Percentiles rank a stretch among this genome's conserved stretches.
These are phyloP conservation scores for Vigna mungo DNA, from an alignment of 306 rosid genomes.

Conservation along the genomic window DNA sequence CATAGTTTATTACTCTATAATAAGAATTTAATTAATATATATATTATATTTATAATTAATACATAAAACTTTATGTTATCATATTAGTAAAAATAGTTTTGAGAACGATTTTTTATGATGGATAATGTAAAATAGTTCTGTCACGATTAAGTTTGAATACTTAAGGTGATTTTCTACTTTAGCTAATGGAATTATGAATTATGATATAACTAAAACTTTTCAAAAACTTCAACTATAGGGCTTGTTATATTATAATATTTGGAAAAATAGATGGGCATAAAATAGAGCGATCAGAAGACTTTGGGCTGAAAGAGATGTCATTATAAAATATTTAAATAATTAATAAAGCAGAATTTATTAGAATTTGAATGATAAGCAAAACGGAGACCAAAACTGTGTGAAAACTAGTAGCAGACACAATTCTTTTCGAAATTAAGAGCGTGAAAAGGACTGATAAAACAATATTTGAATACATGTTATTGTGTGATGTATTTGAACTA, in stretches of 20 bases:
- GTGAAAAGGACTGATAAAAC: background rate
- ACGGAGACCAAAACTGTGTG: background rate
- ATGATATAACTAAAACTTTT: background rate
- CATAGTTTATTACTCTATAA: background rate
- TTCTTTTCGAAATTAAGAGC: background rate
- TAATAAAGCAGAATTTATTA: background rate
- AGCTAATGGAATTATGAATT: background rate
- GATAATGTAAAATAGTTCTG: too few species aligned
- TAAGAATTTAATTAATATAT: too few species aligned
- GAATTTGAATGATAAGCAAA: background rate
- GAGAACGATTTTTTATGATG: too few species aligned
- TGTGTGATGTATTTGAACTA: background rate
- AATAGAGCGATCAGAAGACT: background rate
- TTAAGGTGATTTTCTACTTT: background rate
- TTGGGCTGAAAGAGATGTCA: background rate
- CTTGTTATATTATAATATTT: background rate
- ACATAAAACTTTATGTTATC: too few species aligned
- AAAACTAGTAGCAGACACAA: too few species aligned
- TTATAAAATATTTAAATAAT: background rate
- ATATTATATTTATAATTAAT: too few species aligned
- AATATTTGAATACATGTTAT: background rate
- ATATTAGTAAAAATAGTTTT: too few species aligned
- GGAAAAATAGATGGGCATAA: background rate
- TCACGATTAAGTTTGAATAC: background rate
- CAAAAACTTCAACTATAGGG: background rate